A percentile compares a stretch with the other conserved stretches of the same genome.
These are phyloP conservation scores for Termitomyces sp. DNA, from an alignment of 768 basidiomycete species.

Conservation along the genomic window DNA sequence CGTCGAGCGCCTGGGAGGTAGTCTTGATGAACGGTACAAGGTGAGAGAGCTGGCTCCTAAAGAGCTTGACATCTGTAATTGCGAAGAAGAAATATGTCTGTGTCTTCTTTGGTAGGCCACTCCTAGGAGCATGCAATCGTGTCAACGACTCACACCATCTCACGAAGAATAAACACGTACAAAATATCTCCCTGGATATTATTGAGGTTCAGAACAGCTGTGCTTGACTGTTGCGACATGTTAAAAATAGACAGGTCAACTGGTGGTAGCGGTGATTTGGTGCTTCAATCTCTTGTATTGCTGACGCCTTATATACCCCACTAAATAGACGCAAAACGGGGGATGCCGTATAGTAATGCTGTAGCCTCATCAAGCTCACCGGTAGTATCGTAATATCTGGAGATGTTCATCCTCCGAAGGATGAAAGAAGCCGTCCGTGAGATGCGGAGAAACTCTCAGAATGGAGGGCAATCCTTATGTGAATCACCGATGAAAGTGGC, in stretches of 20 bases:
- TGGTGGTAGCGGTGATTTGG: background rate
- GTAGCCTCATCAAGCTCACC: background rate
- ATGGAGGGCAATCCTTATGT: background rate
- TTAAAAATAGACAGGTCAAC: background rate
- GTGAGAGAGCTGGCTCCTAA: constrained; percentile 35
- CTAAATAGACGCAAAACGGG: background rate
- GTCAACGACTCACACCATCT: background rate
- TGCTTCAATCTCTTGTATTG: background rate
- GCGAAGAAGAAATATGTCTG: constrained; percentile 49
- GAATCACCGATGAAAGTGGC: background rate
- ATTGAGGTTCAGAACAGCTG: constrained; percentile 25
- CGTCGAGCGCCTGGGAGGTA: constrained; percentile 34
- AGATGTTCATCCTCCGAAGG: background rate
- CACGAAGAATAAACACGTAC: constrained; percentile 19
- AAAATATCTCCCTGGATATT: constrained; percentile 46
- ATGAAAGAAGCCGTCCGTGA: background rate
- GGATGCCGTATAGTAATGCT: background rate
- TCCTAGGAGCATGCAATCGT: constrained; percentile 23
- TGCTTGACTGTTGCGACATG: constrained; percentile 16
- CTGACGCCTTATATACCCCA: background rate
- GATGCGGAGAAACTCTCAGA: background rate
- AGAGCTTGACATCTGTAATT: constrained; percentile 35
- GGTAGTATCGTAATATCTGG: background rate
- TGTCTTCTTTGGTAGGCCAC: constrained; percentile 51
- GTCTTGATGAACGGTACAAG: constrained; percentile 43